Evolutionary conservation across 805 yeast species (phyloP), one percentile per base, ranked within the genome.

Genomic region (Spathaspora gorwiae): DNA sequence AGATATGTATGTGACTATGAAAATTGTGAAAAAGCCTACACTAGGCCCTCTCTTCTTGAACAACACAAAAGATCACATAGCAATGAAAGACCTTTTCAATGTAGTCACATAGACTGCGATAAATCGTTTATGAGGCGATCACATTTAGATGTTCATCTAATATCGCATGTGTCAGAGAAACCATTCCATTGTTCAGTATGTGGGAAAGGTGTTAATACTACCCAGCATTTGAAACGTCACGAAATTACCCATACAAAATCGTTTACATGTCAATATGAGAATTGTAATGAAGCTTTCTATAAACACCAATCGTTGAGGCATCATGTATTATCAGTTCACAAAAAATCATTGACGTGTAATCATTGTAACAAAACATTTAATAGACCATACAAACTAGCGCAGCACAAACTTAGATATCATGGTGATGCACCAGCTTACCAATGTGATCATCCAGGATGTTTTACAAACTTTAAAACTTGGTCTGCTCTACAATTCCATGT

Each of bases 1-100:
- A 70, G 63, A 24, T 84, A 84, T 57, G 56, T 61, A 10, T 92
- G 98, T 61, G 76, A 73, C 14, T 76, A 70, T 47, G 76, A 71
- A 6, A 83, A 78, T 2, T 94, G 98, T 57, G 76, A 66, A 29
- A 92, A 89, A 61, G 76, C 86, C 1, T 92, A 89, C 56, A 69
- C 85, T 6, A 73, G 92, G 40, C 97, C 97, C 0, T 83, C 95
- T 1, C 70, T 89, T 9, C 68, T 94, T 42, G 87, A 83, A 32
- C 96, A 88, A 55, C 99, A 90, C 63, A 66, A 74, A 60, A 73
- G 90, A 52, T 73, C 90, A 1, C 97, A 90, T 62, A 79, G 89
- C 5, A 78, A 80, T 50, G 92, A 86, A 51, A 75, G 95, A 47
- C 96, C 96, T 0, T 90, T 78, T 57, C 62, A 61, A 33, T 87